Base-by-base conservation (phyloP, 1,284 basidiomycete species). In the Ustilago curta region DNA sequence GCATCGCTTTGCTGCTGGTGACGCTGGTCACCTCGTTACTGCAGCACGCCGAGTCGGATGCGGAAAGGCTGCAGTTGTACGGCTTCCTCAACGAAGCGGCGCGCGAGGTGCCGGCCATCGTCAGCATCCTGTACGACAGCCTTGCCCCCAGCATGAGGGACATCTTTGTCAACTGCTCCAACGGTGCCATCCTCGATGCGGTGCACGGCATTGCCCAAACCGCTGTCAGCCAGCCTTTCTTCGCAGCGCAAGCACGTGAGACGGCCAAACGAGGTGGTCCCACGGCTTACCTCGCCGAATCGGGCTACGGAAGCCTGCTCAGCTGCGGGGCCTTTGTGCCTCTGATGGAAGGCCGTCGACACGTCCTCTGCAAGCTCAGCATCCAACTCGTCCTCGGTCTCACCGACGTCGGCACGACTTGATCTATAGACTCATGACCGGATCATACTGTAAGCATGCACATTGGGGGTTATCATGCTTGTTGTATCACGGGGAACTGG, bases 71-170 rank as follows among this genome's bases (percentile, higher is more conserved):
- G n/a, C 45, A 78, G 50, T 65, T 83, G 43, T 83, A 77, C 58
- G 62, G 65, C 19, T 81, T 80, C 66, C 64, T 83, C 18, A 77
- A 78, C 48, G 81, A 83, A 52, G 68, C 78, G 23, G 78, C 80
- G 16, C 67, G 59, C 19, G 62, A 78, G 40, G 60, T 71, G n/a
- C 81, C 81, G 2, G 79, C 79, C 8, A 80, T 81, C 53, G 78
- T 83, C 45, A 81, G 80, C 48, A 83, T 83, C 42, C 70, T 83
- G 25, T 81, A 81, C 65, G 80, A 83, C 55, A 77, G 68, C 32
- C 64, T 83, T 25, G 70, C 75, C 6, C 73, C 76, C 2, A 68
- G 70, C 43, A 80, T 83, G 73, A 77, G 73, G 45, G 80, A 80
- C 23, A 63, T 80, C 19, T 77, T 78, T 47, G 65, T 78, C 59